Base-by-base conservation (phyloP, 1,284 basidiomycete species). In the Rhodotorula sp. region DNA sequence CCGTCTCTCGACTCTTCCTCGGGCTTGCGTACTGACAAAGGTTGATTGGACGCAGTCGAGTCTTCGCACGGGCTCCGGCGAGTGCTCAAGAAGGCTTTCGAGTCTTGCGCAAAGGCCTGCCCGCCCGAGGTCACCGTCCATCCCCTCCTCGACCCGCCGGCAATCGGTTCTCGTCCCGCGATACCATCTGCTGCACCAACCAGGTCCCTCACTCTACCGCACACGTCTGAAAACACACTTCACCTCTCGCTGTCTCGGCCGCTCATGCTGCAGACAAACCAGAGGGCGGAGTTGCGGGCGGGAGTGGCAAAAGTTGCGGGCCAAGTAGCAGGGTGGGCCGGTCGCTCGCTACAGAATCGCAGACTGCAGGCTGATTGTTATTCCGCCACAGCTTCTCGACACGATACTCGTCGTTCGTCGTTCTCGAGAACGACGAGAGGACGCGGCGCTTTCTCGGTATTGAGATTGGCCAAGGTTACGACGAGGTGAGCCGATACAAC, bases 161-260 rank as follows among this genome's bases (percentile, higher is more conserved):
- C 52, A 15, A 20, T 15, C 39, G 19, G 39, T 44, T 44, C 39
- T 44, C 39, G 5, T 15, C 7, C 39, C 11, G 11, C 39, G 13
- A 44, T 17, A 15, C 39, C n/a, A 27, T 53, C 17, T 4, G 19
- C 52, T 17, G 8, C 20, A 11, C 20, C 52, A 7, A 30, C 15
- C 9, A 13, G 27, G 13, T 56, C 9, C 0, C 2, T 20, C 48
- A n/a, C 32, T 11, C 34, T 6, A n/a, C 13, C 17, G 5, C 34
- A 7, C 46, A 29, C 75, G 71, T 66, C 48, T 80, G 64, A 67
- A 30, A 63, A 73, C 24, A 57, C 81, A 89, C 62, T 75, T 10
- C 90, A 91, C 76, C 81, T 92, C 32, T 91, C 89, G 2, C 81
- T 93, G 17, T 88, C 90, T 0, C 83, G 88, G 1, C 90, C 90